Evolutionary conservation across 768 basidiomycete species (phyloP), one percentile per base, ranked within the genome.

Genomic region (Agrocybe chaxingu): DNA sequence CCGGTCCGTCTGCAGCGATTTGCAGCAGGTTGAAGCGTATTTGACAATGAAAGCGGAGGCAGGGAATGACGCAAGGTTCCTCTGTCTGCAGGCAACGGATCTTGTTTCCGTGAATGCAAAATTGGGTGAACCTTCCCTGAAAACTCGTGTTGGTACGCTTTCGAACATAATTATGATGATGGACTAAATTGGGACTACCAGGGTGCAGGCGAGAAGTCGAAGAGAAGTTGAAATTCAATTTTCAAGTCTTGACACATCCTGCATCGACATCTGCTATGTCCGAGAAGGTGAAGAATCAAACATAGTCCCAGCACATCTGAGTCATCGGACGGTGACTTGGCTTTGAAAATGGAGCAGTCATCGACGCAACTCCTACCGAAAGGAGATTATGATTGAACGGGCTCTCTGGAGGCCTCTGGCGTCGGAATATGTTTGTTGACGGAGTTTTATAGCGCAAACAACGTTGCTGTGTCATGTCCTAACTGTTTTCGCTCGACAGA

Each of bases 1-100:
- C 52, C 54, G 57, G 55, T 33, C 55, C 57, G 55, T 47, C 48
- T 55, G 48, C 42, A 42, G 42, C 48, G 19, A 34, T n/a, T 43
- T 38, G 37, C 12, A 42, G 31, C 40, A 39, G 48, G 34, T 52
- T 32, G 11, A 49, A 60, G 53, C 47, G 53, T 52, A 53, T 57
- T 51, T 47, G 53, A 57, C 55, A 57, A 46, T 16, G 40, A 43
- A 45, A 47, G 52, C 51, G 37, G 13, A 48, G 41, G 32, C 33
- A 30, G 18, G 42, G 51, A 16, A 57, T 60, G 58, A 57, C 53
- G 53, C 51, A 55, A 53, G 52, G 19, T 47, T 51, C 52, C 44
- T 37, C 45, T 42, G 32, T 38, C 18, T 32, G 31, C 36, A 43
- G 41, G 38, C 30, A 18, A 53, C 53, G 58, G 58, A 56, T 59